Conservation (phyloP, 2,329 filamentous ascomycete species). For the Diaporthe sp. region DNA sequence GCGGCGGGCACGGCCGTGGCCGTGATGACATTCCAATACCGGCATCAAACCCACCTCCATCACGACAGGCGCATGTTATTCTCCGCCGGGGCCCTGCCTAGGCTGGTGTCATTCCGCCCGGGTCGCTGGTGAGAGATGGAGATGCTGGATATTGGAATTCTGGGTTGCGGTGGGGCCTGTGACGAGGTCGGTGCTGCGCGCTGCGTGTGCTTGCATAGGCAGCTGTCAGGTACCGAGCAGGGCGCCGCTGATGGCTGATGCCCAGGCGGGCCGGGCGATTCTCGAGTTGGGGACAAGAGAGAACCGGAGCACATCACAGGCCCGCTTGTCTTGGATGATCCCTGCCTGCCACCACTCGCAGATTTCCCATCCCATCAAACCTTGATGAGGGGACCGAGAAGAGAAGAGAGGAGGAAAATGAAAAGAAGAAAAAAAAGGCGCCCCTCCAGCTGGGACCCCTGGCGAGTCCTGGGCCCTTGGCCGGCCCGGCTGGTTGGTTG, state of each 20-base stretch:
- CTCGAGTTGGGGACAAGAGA: neutral
- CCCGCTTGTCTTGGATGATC: slow-evolving; percentile 29
- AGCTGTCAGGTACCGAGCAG: slow-evolving; percentile 33
- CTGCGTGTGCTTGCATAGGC: slow-evolving; percentile 15
- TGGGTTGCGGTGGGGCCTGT: slow-evolving; percentile 9
- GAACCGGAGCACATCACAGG: slow-evolving; percentile 25
- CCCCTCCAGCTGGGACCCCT: slow-evolving; percentile 11
- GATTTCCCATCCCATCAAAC: slow-evolving; percentile 23
- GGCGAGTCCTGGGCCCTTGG: neutral
- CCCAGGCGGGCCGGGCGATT: slow-evolving; percentile 31
- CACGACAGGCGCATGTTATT: slow-evolving; percentile 22
- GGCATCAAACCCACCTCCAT: slow-evolving; percentile 20
- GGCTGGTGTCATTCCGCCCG: slow-evolving; percentile 23
- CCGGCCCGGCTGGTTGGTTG: neutral
- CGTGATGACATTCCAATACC: slow-evolving; percentile 36
- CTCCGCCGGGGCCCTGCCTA: slow-evolving; percentile 15
- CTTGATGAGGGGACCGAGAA: neutral
- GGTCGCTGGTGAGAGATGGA: slow-evolving; percentile 15
- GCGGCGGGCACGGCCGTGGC: slow-evolving; percentile 36
- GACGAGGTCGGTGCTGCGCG: slow-evolving; percentile 3
- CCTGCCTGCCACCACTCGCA: slow-evolving; percentile 19
- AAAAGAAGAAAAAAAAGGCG: neutral
- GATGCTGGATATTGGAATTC: slow-evolving; percentile 15
- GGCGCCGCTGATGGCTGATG: slow-evolving; percentile 26
- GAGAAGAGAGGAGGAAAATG: neutral